A percentile compares a stretch with the other conserved stretches of the same genome.
Conservation (phyloP, 371 early-diverging fungal genomes). For the Mucor irregularis region DNA sequence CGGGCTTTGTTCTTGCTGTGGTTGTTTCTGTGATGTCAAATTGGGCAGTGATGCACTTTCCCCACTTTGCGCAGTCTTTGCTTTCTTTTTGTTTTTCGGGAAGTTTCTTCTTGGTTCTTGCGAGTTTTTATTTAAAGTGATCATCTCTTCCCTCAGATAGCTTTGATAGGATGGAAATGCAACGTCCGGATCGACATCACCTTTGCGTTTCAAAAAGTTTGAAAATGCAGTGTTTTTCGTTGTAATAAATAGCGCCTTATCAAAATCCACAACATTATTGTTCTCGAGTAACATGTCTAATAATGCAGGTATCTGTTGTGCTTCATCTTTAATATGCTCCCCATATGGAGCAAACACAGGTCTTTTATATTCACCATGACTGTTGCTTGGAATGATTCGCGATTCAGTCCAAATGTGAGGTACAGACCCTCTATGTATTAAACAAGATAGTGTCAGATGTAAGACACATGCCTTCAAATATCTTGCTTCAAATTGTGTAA, state of each 20-base stretch:
- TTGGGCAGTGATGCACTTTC: background rate
- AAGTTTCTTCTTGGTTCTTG: conserved; percentile 11
- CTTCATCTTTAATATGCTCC: conserved; percentile 3
- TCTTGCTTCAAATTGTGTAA: conserved; percentile 36
- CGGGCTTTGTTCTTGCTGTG: too few species aligned
- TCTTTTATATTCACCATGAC: conserved; percentile 13
- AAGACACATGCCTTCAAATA: conserved; percentile 40
- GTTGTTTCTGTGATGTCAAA: background rate
- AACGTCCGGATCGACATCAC: background rate
- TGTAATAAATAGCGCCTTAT: conserved; percentile 6
- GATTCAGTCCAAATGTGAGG: conserved; percentile 39
- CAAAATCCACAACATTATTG: conserved; percentile 14
- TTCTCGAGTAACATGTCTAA: conserved; percentile 23
- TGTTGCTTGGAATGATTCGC: conserved; percentile 22
- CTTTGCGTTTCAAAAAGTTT: background rate
- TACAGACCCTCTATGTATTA: conserved; percentile 33
- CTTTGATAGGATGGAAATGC: background rate
- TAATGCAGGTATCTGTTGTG: conserved; percentile 12
- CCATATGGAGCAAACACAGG: background rate
- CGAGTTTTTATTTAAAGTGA: conserved; percentile 14
- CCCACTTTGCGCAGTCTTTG: background rate
- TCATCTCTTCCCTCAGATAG: background rate
- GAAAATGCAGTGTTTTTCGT: background rate
- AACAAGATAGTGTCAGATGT: conserved; percentile 24
- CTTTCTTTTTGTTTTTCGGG: conserved; percentile 5